Evolutionary conservation across 352 stramenopile species (phyloP).

Genomic region (Hyaloperonospora brassicae): DNA sequence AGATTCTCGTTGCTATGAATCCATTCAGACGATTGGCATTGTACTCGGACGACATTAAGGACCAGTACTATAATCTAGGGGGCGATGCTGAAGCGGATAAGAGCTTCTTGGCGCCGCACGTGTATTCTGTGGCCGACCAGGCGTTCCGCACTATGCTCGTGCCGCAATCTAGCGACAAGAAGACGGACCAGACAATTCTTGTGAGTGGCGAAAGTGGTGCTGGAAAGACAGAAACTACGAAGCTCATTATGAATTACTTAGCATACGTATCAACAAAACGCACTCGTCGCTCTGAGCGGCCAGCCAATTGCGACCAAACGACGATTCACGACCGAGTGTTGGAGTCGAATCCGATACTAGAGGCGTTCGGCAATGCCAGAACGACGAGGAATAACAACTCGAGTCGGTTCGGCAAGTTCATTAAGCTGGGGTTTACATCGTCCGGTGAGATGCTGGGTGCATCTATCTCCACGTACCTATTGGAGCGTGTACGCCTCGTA

Average conservation of each 20-base stretch:
- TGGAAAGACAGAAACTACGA: constrained; percentile 95
- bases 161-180: constrained; percentile 29
- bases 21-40: constrained; percentile 65
- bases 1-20: constrained; percentile 82
- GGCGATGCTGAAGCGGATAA: constrained; percentile 48
- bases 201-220: constrained; percentile 90
- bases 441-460: constrained; percentile 74
- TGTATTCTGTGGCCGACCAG: constrained; percentile 81
- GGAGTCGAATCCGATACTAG: constrained; percentile 93
- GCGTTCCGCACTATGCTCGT: constrained; percentile 81
- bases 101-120: constrained; percentile 58
- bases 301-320: constrained; percentile 29
- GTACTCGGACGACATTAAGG: constrained; percentile 66
- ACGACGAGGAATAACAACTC: constrained; percentile 97
- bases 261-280: constrained; percentile 67
- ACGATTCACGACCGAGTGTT: constrained; percentile 85
- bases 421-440: constrained; percentile 87
- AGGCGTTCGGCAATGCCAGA: constrained; percentile 92
- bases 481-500: constrained; percentile 94
- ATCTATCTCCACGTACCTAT: constrained; percentile 88
- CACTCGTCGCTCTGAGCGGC: constrained; percentile 17
- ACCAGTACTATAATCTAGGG: constrained; percentile 54
- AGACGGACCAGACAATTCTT: constrained; percentile 90
- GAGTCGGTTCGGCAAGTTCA: constrained; percentile 95
- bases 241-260: constrained; percentile 96